phyloP scores from a whole-genome alignment of 78 protist species.

The Dictyostelium intermedium region DNA sequence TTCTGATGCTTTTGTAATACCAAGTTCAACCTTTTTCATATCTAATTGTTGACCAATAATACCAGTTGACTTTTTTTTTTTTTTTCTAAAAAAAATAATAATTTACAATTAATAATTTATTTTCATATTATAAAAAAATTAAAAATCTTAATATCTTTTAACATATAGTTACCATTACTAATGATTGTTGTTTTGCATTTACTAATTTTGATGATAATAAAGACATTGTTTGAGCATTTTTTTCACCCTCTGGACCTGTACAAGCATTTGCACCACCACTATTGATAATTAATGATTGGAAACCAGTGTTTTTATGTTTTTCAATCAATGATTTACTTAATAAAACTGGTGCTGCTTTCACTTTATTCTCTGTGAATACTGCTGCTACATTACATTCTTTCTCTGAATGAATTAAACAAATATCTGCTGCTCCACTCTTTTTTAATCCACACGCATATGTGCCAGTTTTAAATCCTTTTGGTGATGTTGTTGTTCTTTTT shows the following conservation, averaged over 20 bases:
- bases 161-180: conserved; percentile 42
- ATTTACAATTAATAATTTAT: too few relatives aligned
- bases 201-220: conserved; percentile 19
- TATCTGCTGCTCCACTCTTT: conserved; percentile 47
- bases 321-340: conserved; percentile 36
- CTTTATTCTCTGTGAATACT: conserved; percentile 84
- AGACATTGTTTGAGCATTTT: conserved; percentile 55
- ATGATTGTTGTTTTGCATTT: conserved; percentile 26
- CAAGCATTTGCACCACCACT: conserved; percentile 90
- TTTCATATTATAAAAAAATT: neutral
- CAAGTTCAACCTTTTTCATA: conserved; percentile 76
- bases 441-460: conserved; percentile 75
- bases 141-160: neutral
- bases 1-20: conserved; percentile 10
- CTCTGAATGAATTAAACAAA: conserved; percentile 55
- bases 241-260: conserved; percentile 81
- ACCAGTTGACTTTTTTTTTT: conserved; percentile 72
- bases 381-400: conserved; percentile 80
- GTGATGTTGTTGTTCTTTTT: neutral
- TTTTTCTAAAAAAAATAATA: too few relatives aligned
- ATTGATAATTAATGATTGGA: conserved; percentile 68
- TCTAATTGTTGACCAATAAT: conserved; percentile 84
- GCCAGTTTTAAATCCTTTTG: conserved; percentile 76
- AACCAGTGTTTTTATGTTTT: neutral
- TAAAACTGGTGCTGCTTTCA: conserved; percentile 84